Conservation (phyloP, 2,329 filamentous ascomycete genomes). For the Aspergillus brasiliensis region DNA sequence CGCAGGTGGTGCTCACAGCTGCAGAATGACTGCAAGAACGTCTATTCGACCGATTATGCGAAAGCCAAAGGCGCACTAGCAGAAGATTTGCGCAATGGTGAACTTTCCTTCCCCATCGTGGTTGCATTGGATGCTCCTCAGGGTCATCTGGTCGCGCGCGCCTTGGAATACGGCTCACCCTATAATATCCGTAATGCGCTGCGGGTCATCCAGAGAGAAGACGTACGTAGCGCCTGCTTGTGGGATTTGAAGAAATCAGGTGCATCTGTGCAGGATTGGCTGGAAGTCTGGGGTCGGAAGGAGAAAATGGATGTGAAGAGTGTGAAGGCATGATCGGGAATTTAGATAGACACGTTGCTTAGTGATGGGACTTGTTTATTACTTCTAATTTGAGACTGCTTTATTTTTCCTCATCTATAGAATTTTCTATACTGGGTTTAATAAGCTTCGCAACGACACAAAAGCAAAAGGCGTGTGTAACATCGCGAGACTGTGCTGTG, state of each 20-base stretch:
- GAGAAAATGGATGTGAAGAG: slow-evolving; percentile 23
- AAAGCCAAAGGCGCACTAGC: slow-evolving; percentile 20
- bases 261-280: slow-evolving; percentile 20
- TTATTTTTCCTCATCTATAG: too few species aligned
- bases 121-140: slow-evolving; percentile 18
- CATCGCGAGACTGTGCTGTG: too few species aligned
- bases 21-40: slow-evolving; percentile 28
- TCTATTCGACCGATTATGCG: slow-evolving; percentile 25
- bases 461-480: too few species aligned
- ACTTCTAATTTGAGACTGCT: too few species aligned
- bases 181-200: slow-evolving; percentile 18
- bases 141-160: slow-evolving; percentile 15
- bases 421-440: too few species aligned
- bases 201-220: slow-evolving; percentile 17
- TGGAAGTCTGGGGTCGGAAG: slow-evolving; percentile 28
- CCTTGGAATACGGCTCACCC: slow-evolving; percentile 17
- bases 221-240: slow-evolving; percentile 15
- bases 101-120: slow-evolving; percentile 23
- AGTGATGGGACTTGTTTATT: too few species aligned
- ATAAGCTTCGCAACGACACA: too few species aligned
- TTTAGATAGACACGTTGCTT: too few species aligned
- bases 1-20: slow-evolving; percentile 25
- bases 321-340: not conserved
- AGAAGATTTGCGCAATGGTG: slow-evolving; percentile 23
- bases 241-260: slow-evolving; percentile 17